phyloP scores from a whole-genome alignment of 768 basidiomycete genomes.

The Amanita rimosa region DNA sequence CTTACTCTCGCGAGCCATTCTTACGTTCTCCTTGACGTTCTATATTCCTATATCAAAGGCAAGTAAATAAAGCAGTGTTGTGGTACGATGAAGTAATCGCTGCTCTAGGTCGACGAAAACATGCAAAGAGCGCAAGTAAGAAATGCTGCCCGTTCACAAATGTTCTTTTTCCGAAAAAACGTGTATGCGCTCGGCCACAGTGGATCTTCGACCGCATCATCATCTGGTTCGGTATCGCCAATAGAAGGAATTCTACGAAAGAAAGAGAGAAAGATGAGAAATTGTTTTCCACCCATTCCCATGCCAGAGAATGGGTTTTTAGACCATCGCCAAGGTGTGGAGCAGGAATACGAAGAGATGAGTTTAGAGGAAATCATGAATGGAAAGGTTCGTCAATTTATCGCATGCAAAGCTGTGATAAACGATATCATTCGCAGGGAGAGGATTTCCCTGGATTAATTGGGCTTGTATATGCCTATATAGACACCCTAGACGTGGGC shows the following conservation, averaged over 20 bases:
- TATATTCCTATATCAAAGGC: constrained; percentile 98
- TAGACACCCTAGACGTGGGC: constrained; percentile 78
- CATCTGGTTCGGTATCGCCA: constrained; percentile 29
- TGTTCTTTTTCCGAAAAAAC: constrained; percentile 86
- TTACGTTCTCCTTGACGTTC: constrained; percentile 85
- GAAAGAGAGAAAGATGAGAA: constrained; percentile 59
- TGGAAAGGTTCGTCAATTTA: constrained; percentile 52
- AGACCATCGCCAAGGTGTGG: constrained; percentile 31
- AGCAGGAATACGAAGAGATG: constrained; percentile 90
- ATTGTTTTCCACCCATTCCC: constrained; percentile 61
- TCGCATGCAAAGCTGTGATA: constrained; percentile 1
- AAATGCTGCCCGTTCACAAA: constrained; percentile 61
- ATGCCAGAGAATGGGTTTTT: constrained; percentile 31
- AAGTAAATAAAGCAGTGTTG: constrained; percentile 1
- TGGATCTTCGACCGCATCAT: constrained; percentile 30
- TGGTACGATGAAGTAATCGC: background rate
- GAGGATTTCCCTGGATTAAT: constrained; percentile 69
- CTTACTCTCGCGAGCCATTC: constrained; percentile 85
- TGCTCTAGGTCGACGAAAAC: constrained; percentile 84
- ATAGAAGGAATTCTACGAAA: constrained; percentile 20
- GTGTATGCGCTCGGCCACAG: constrained; percentile 53
- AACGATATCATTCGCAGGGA: constrained; percentile 28
- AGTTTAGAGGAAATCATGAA: constrained; percentile 87
- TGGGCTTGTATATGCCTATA: constrained; percentile 70
- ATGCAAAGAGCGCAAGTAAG: constrained; percentile 85